Base-by-base conservation (phyloP, 352 stramenopile species). In the Peronospora belbahrii region DNA sequence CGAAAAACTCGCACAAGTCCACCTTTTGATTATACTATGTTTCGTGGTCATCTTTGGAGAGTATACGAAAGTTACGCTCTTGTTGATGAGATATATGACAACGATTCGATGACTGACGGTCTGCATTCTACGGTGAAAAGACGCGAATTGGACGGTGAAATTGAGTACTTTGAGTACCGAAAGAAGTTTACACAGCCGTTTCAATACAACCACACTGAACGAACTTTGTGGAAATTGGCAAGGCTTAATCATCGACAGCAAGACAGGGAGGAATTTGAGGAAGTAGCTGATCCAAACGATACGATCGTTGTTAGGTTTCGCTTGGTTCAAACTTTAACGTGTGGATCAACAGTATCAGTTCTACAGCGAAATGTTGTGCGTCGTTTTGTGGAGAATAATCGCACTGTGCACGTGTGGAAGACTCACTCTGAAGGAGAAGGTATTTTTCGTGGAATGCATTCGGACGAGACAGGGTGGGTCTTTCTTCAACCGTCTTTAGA, bases 401-500 rank as follows among this genome's bases (percentile, higher is more conserved):
- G 68, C 9, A 65, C 70, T 22, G 55, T 79, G 30, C 27, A 74
- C 3, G 68, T 81, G 1, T 85, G 74, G 70, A 73, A 70, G 27
- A 52, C 44, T 0, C 44, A 68, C 5, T 65, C 60, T 0, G 56
- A 78, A 24, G 62, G 65, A n/a, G 58, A 67, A 40, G 48, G 50
- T 1, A 3, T 55, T 10, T 59, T 70, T 15, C 55, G 35, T 11
- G 62, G 62, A 0, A 61, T 81, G 51, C 62, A 57, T 27, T 65
- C 62, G 27, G 67, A 83, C 25, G 65, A 85, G 19, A 83, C 67
- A 0, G 73, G 73, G 0, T 85, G 73, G 70, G 55, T 66, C 9
- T 56, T 69, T 4, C 52, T 75, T 2, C 53, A 50, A 1, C 48
- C 53, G 9, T 48, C 48, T 13, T n/a, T 13, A 0, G 35, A 53